These are phyloP conservation scores for Leccinum uliginosum DNA, from an alignment of 768 basidiomycete genomes.

Conservation along the genomic window DNA sequence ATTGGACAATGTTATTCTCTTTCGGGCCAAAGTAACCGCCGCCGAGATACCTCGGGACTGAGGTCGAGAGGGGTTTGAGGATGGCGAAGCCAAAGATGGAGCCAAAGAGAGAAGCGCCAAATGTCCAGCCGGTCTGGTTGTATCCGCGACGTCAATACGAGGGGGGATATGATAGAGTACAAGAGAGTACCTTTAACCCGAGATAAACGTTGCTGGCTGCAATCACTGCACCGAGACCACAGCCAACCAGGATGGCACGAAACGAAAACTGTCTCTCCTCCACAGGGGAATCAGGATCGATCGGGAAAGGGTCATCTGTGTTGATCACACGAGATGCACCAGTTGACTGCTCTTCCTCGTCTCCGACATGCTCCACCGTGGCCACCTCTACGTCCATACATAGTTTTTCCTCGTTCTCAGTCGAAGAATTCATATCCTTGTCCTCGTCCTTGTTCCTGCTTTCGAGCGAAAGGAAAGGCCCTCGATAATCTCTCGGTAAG, in stretches of 20 bases:
- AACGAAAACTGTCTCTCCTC: conserved; percentile 48
- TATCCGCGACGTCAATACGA: neutral
- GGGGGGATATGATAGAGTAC: neutral
- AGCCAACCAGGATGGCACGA: conserved; percentile 49
- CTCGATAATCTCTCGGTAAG: neutral
- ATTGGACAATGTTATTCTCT: conserved; percentile 40
- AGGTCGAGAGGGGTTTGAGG: conserved; percentile 50
- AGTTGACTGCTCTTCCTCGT: neutral
- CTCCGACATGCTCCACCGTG: neutral
- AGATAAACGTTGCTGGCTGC: conserved; percentile 65
- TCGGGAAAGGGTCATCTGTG: conserved; percentile 45
- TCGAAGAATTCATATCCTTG: neutral
- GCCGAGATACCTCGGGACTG: conserved; percentile 39
- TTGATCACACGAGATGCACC: conserved; percentile 11
- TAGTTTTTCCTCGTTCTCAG: neutral
- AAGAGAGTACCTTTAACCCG: conserved; percentile 43
- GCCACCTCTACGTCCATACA: conserved; percentile 1
- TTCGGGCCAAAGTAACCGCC: conserved; percentile 62
- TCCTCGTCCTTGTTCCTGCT: neutral
- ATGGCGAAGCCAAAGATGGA: conserved; percentile 41
- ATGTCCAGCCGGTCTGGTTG: conserved; percentile 55
- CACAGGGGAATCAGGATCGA: conserved; percentile 40
- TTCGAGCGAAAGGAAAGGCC: neutral
- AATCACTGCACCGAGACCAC: conserved; percentile 49
- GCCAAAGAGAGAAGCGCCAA: conserved; percentile 60